A percentile compares a stretch with the other conserved stretches of the same genome.
phyloP scores from a whole-genome alignment of 345 rosid genomes.

The Pugionium dolabratum region DNA sequence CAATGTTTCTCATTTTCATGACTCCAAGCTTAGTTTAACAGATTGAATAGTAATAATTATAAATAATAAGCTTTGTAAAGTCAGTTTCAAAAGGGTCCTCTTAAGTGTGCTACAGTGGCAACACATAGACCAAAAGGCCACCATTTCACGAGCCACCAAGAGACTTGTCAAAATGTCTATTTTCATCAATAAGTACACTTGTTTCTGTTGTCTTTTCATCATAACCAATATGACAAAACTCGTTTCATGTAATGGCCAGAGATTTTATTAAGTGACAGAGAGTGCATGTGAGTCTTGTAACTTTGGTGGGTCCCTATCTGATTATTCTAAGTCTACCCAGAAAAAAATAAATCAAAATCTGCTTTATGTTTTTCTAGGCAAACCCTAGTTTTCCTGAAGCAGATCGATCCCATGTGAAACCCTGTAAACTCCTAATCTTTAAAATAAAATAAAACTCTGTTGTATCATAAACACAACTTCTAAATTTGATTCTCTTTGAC shows the following conservation, averaged over 20 bases:
- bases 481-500: conserved; percentile 25
- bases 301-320: conserved; percentile 36
- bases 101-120: conserved; percentile 24
- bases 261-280: conserved; percentile 30
- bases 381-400: conserved; percentile 29
- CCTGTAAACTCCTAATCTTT: conserved; percentile 25
- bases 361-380: conserved; percentile 38
- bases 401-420: conserved; percentile 35
- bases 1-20: conserved; percentile 34
- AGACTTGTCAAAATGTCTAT: conserved; percentile 31
- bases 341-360: conserved; percentile 26
- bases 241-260: conserved; percentile 40
- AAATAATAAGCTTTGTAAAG: conserved; percentile 6
- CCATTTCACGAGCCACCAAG: conserved; percentile 30
- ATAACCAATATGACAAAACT: conserved; percentile 28
- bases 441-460: conserved; percentile 15
- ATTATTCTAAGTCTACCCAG: conserved; percentile 27
- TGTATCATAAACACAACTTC: conserved; percentile 17
- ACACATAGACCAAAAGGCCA: conserved; percentile 32
- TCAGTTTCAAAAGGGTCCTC: conserved; percentile 28
- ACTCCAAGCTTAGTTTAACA: conserved; percentile 18
- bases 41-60: not conserved
- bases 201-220: conserved; percentile 38
- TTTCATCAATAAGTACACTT: conserved; percentile 34
- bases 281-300: conserved; percentile 34